phyloP scores from a whole-genome alignment of 805 yeast genomes.

The Candida cerambycidarum region DNA sequence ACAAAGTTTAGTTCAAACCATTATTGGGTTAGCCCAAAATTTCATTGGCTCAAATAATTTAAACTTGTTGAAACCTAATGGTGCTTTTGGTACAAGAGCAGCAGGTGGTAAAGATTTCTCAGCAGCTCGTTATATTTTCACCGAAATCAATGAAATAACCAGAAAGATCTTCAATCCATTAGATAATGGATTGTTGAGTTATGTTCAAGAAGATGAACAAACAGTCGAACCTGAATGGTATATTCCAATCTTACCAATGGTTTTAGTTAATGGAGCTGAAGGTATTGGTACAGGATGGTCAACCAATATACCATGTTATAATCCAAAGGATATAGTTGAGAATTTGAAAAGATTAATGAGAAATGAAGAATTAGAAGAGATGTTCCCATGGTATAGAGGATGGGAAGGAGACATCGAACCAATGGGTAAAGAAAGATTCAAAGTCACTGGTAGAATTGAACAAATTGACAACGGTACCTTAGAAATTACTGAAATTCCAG shows the following conservation, averaged over 20 bases:
- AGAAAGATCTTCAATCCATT: conserved; percentile 71
- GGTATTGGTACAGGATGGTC: conserved; percentile 99
- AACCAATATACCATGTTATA: conserved; percentile 85
- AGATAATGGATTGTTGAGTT: conserved; percentile 75
- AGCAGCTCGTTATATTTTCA: conserved; percentile 95
- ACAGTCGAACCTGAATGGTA: conserved; percentile 96
- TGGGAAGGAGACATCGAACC: conserved; percentile 85
- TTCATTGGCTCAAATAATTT: conserved; percentile 91
- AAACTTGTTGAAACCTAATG: conserved; percentile 82
- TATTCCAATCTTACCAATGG: conserved; percentile 89
- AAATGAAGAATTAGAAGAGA: conserved; percentile 64
- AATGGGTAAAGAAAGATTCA: conserved; percentile 64
- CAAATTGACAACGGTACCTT: conserved; percentile 76
- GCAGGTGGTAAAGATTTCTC: conserved; percentile 98
- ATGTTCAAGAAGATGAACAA: conserved; percentile 88
- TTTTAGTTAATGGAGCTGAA: conserved; percentile 94
- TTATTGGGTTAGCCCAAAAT: conserved; percentile 92
- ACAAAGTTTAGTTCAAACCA: conserved; percentile 80
- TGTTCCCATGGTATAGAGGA: conserved; percentile 94
- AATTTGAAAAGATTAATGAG: conserved; percentile 74
- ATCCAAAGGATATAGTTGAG: conserved; percentile 77
- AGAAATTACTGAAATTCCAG: conserved; percentile 91
- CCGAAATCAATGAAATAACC: conserved; percentile 77
- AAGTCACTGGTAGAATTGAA: conserved; percentile 77
- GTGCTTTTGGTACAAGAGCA: conserved; percentile 95